A percentile compares a stretch with the other conserved stretches of the same genome.
Conservation (phyloP, 2,329 filamentous ascomycete species). For the Dactylellina cionopaga region DNA sequence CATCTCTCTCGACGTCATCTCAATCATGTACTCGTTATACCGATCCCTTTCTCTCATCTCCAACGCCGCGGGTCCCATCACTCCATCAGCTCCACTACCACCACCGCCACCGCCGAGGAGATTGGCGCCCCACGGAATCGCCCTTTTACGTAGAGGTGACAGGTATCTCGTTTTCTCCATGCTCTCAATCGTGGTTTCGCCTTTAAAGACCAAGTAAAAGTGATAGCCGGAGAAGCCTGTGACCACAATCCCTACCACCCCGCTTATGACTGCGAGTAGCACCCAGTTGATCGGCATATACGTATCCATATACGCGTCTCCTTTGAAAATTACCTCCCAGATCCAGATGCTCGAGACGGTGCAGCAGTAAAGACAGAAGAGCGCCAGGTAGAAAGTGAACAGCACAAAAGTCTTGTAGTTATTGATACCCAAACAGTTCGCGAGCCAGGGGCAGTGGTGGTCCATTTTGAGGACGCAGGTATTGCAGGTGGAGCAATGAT, state of each 20-base stretch:
- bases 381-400: slow-evolving; percentile 86
- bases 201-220: slow-evolving; percentile 78
- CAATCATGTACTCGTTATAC: slow-evolving; percentile 85
- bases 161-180: slow-evolving; percentile 92
- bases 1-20: slow-evolving; percentile 85
- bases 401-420: slow-evolving; percentile 97
- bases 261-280: slow-evolving; percentile 83
- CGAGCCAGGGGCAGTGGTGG: slow-evolving; percentile 98
- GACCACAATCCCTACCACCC: slow-evolving; percentile 90
- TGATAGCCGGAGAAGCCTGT: slow-evolving; percentile 93
- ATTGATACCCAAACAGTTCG: slow-evolving; percentile 89
- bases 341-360: slow-evolving; percentile 82
- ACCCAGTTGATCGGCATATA: slow-evolving; percentile 91
- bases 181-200: slow-evolving; percentile 94
- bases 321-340: slow-evolving; percentile 80
- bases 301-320: slow-evolving; percentile 75
- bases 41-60: slow-evolving; percentile 73
- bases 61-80: slow-evolving; percentile 64
- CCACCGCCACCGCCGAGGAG: slow-evolving; percentile 58
- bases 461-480: slow-evolving; percentile 99
- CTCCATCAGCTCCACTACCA: slow-evolving; percentile 30
- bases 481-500: slow-evolving; percentile 95
- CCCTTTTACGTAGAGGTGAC: slow-evolving; percentile 71
- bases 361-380: slow-evolving; percentile 87
- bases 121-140: slow-evolving; percentile 54